phyloP scores from a whole-genome alignment of 2,329 filamentous ascomycete species.

The Diaporthe capsici region DNA sequence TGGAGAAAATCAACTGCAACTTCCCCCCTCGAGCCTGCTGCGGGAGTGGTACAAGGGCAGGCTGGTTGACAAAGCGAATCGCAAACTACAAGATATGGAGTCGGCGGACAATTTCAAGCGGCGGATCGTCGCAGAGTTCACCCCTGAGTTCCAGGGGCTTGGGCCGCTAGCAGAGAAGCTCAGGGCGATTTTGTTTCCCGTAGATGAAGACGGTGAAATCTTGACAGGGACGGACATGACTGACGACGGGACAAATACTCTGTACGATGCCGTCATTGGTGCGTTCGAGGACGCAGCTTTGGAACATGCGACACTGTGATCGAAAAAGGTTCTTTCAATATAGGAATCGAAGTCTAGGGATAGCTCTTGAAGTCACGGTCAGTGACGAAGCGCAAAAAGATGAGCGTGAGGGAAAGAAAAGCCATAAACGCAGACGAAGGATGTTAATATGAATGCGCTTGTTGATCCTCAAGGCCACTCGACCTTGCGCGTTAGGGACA shows the following conservation, averaged over 20 bases:
- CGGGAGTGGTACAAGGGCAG: conserved; percentile 6
- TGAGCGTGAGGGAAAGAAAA: not conserved
- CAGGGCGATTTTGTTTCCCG: not conserved
- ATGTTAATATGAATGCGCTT: not conserved
- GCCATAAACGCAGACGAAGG: not conserved
- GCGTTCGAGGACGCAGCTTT: conserved; percentile 6
- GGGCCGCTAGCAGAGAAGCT: not conserved
- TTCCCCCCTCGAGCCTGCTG: not conserved
- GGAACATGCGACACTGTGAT: conserved; percentile 6
- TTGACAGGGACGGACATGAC: not conserved
- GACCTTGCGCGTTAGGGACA: too few relatives aligned
- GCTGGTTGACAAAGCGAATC: not conserved
- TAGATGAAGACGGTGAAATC: not conserved
- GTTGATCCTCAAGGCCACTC: too few relatives aligned
- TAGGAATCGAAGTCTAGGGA: not conserved
- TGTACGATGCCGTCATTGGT: conserved; percentile 6
- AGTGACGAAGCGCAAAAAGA: not conserved
- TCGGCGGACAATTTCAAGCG: not conserved
- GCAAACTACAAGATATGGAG: conserved; percentile 7
- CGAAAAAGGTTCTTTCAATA: not conserved
- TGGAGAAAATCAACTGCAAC: conserved; percentile 4
- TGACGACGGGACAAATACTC: not conserved
- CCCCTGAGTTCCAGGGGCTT: not conserved
- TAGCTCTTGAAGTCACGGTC: not conserved
- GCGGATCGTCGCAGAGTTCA: conserved; percentile 12